Evolutionary conservation across 257 asterid genomes (phyloP).

Genomic region (Prunella vulgaris): DNA sequence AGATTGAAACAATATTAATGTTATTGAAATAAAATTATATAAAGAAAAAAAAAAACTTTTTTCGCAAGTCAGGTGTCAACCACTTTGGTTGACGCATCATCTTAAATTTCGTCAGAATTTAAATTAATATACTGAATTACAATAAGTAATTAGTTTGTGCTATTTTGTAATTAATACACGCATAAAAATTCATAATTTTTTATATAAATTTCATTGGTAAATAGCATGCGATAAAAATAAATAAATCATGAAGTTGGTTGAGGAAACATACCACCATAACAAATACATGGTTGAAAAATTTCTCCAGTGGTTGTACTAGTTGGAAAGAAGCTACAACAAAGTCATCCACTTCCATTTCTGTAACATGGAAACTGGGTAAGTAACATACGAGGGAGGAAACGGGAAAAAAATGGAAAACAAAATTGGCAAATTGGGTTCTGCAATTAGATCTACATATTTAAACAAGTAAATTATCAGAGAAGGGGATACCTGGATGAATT

Average conservation of each 20-base stretch:
- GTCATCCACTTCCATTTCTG: constrained; percentile 92
- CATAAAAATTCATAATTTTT: too few relatives aligned
- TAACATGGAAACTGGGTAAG: constrained; percentile 8
- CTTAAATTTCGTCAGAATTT: too few relatives aligned
- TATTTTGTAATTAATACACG: too few relatives aligned
- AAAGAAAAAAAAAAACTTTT: too few relatives aligned
- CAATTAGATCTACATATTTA: constrained; percentile 5
- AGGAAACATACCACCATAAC: constrained; percentile 90
- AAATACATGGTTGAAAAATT: constrained; percentile 79
- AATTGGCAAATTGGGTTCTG: background rate
- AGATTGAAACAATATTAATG: too few relatives aligned
- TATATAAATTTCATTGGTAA: background rate
- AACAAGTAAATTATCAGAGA: constrained; percentile 8
- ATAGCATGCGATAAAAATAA: background rate
- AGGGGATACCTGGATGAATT: constrained; percentile 56
- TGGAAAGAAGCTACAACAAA: constrained; percentile 63
- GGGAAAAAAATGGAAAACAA: background rate
- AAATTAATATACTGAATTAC: too few relatives aligned
- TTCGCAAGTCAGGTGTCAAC: too few relatives aligned
- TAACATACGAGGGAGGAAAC: background rate
- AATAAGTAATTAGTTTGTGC: too few relatives aligned
- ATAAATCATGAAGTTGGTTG: background rate
- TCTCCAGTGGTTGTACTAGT: constrained; percentile 75
- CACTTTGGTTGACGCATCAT: too few relatives aligned
- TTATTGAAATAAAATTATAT: too few relatives aligned